Evolutionary conservation across 345 rosid genomes (phyloP), one percentile per base, ranked within the genome.

Genomic region (Draba incana): DNA sequence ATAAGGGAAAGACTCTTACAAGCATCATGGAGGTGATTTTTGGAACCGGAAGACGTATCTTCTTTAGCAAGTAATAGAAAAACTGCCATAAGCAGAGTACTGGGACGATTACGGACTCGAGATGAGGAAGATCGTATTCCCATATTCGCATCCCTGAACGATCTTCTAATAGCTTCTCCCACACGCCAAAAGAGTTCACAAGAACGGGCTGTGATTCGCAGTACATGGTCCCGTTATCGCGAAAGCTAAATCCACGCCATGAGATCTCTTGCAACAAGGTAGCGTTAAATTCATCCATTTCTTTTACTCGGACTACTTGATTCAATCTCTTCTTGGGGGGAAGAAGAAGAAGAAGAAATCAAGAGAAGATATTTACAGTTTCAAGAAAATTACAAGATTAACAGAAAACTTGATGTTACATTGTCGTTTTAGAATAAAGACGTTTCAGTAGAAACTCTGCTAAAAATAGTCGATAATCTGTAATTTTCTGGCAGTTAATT

Each of bases 11-110:
- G 4, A 47, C 16, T 51, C 71, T 62, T 57, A 75, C 79, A 43
- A 70, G 58, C 70, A 75, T 75, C 71, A 63, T 64, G 38, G 79
- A 48, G 48, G 79, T 75, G 67, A 75, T 56, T 16, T 52, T 75
- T 25, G 70, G 75, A 62, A 75, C 57, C 1, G 70, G 71, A 37
- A 75, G 61, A 27, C 47, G 28, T 51, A 74, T 31, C 63, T 61
- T 59, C 67, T 69, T 75, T 7, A 75, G 41, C 33, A 64, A 48
- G 67, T 50, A 43, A 69, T 63, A 56, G 41, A 75, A 14, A 51
- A 64, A 33, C 30, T 75, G 70, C 79, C 79, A 75, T 33, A 64
- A 41, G 30, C 74, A 62, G 47, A 69, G 70, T 37, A 75, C 66
- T 12, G 64, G 25, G 6, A 75, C 20, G 45, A 63, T 57, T 8